A percentile compares a stretch with the other conserved stretches of the same genome.
Evolutionary conservation across 805 yeast genomes (phyloP).

Genomic region (Saccharomycopsis capsularis): DNA sequence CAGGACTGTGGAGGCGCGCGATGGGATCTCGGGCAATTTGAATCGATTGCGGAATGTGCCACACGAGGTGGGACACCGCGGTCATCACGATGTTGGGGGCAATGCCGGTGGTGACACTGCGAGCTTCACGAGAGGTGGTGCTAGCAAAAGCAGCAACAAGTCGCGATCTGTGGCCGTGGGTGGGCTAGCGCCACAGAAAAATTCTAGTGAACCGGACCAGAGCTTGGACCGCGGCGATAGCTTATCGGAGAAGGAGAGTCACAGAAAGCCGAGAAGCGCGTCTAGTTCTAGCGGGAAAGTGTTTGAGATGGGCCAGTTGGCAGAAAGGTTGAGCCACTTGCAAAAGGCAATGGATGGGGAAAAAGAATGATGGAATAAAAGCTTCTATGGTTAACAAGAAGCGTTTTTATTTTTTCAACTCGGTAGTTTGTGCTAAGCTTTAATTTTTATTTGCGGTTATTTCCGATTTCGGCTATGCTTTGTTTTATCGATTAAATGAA

Average conservation of each 20-base stretch:
- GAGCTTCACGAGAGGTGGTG: background rate
- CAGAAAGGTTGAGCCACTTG: background rate
- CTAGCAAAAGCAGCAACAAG: background rate
- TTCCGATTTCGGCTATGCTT: background rate
- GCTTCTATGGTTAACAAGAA: no score
- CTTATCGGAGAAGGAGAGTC: no score
- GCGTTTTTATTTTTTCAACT: no score
- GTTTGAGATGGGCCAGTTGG: conserved; percentile 5
- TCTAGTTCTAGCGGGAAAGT: no score
- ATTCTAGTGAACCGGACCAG: no score
- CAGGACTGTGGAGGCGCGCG: background rate
- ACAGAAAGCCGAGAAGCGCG: no score
- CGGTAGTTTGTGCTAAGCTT: background rate
- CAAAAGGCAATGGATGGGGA: background rate
- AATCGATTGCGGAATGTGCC: conserved; percentile 4
- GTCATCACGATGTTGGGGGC: background rate
- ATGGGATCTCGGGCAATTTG: background rate
- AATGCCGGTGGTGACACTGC: background rate
- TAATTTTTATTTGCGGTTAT: background rate
- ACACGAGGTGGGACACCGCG: background rate
- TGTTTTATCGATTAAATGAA: background rate
- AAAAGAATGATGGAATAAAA: background rate
- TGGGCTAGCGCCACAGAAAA: no score
- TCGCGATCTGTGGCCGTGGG: background rate
- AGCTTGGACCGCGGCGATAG: no score